Evolutionary conservation across 306 rosid species (phyloP).

Genomic region (Fagus crenata): DNA sequence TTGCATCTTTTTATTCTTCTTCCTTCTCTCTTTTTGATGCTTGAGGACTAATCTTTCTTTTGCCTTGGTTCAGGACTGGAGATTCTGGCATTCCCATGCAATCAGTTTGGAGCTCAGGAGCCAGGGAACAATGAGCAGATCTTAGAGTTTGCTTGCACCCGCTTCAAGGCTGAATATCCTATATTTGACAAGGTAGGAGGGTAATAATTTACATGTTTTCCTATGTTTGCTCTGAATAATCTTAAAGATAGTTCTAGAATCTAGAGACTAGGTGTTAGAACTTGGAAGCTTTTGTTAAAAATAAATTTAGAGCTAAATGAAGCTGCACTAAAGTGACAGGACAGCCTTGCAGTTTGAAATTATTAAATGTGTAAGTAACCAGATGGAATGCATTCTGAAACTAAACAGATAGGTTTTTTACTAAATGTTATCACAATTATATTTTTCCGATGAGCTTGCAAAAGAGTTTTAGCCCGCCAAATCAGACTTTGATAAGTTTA

Average conservation of each 20-base stretch:
- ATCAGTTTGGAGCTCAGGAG: slow-evolving; percentile 96
- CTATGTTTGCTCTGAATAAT: background rate
- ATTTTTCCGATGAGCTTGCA: background rate
- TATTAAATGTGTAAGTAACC: background rate
- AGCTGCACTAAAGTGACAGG: background rate
- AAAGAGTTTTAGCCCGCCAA: background rate
- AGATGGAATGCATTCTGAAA: background rate
- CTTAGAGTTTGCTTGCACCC: slow-evolving; percentile 81
- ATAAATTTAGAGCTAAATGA: background rate
- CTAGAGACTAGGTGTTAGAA: background rate
- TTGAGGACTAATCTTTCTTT: background rate
- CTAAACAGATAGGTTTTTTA: background rate
- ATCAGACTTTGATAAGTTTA: no score
- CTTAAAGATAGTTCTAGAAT: background rate
- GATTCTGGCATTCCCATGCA: slow-evolving; percentile 95
- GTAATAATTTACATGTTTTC: background rate
- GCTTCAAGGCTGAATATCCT: slow-evolving; percentile 93
- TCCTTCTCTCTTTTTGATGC: background rate
- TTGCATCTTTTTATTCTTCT: background rate
- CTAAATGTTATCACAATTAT: background rate
- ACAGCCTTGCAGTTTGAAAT: background rate
- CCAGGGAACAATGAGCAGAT: slow-evolving; percentile 89
- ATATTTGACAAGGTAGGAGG: slow-evolving; percentile 80
- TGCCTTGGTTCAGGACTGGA: slow-evolving; percentile 58
- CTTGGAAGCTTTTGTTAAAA: background rate